phyloP scores from a whole-genome alignment of 2,329 filamentous ascomycete genomes.

The Didymellaceae sp. region DNA sequence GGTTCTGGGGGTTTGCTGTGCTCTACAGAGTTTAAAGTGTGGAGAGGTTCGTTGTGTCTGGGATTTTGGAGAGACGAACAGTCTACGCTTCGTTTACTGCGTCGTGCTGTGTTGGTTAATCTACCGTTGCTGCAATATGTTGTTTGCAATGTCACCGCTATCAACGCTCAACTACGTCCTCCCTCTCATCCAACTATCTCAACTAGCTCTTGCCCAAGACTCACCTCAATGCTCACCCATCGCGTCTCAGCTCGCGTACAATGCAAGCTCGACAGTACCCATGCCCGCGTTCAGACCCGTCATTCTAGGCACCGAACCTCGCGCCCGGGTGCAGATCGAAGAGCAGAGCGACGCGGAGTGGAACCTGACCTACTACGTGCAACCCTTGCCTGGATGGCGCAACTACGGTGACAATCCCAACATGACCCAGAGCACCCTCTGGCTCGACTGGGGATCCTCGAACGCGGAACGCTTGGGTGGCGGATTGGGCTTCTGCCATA shows the following conservation, averaged over 20 bases:
- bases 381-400: not conserved
- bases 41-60: too few relatives aligned
- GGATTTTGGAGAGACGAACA: too few relatives aligned
- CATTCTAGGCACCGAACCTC: not conserved
- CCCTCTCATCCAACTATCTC: not conserved
- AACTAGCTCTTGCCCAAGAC: not conserved
- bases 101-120: too few relatives aligned
- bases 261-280: not conserved
- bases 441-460: not conserved
- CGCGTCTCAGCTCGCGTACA: not conserved
- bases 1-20: too few relatives aligned
- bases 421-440: not conserved
- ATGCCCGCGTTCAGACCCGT: not conserved
- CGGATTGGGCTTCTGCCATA: conserved; percentile 3
- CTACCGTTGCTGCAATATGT: too few relatives aligned
- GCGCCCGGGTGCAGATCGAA: not conserved
- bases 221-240: conserved; percentile 1
- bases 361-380: not conserved
- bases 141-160: not conserved
- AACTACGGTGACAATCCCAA: not conserved
- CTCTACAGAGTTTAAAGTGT: too few relatives aligned
- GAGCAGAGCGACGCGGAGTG: not conserved
- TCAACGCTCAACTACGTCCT: not conserved
- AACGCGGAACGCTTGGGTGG: not conserved
- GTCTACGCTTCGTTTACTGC: too few relatives aligned